Conservation (phyloP, 2,329 filamentous ascomycete genomes). For the Sclerotinia glacialis region DNA sequence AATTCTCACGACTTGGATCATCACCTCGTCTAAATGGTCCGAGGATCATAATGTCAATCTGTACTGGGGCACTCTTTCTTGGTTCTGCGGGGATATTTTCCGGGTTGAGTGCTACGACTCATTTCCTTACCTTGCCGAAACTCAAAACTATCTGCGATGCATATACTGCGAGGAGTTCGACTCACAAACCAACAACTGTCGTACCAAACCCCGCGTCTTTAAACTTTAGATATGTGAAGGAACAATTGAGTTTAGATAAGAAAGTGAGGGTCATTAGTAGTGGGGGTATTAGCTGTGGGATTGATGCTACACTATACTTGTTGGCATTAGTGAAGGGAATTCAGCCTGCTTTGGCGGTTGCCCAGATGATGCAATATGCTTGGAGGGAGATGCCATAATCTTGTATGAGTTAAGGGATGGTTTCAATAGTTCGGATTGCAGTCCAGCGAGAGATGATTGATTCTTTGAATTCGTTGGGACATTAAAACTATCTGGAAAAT, state of each 20-base stretch:
- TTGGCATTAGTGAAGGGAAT: slow-evolving; percentile 16
- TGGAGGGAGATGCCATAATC: slow-evolving; percentile 21
- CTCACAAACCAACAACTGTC: not conserved
- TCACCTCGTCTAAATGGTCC: slow-evolving; percentile 63
- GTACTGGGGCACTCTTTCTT: slow-evolving; percentile 75
- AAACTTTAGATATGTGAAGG: slow-evolving; percentile 20
- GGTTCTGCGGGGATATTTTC: slow-evolving; percentile 73
- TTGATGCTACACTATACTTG: slow-evolving; percentile 62
- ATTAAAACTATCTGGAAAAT: not conserved
- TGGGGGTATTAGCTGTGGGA: slow-evolving; percentile 73
- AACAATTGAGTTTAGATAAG: slow-evolving; percentile 10
- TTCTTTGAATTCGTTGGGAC: not conserved
- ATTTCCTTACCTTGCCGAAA: slow-evolving; percentile 74
- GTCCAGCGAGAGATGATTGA: not conserved
- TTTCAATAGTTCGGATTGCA: not conserved
- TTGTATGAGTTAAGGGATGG: not conserved
- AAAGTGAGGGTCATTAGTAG: slow-evolving; percentile 67
- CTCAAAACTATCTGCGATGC: slow-evolving; percentile 63
- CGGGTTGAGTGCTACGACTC: slow-evolving; percentile 77
- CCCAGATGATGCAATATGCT: slow-evolving; percentile 21
- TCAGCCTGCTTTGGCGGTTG: not conserved
- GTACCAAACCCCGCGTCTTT: slow-evolving; percentile 14
- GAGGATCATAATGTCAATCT: slow-evolving; percentile 75
- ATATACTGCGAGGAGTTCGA: slow-evolving; percentile 3
- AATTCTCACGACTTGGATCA: slow-evolving; percentile 76